phyloP scores from a whole-genome alignment of 148 eudicot species.

The Dysphania ambrosioides region DNA sequence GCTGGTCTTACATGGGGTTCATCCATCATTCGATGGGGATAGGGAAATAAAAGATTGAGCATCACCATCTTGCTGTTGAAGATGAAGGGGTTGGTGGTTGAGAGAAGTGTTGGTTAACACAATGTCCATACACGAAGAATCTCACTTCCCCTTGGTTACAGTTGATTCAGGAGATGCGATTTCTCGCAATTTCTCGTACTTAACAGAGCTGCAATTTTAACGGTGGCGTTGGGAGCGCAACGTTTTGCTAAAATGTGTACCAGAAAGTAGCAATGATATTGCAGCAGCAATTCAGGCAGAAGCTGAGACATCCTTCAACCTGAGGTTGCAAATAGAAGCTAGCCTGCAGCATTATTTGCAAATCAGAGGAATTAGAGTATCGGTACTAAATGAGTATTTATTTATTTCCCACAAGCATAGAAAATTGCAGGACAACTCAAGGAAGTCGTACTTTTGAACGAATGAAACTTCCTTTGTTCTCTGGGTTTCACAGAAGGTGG shows the following conservation, averaged over 20 bases:
- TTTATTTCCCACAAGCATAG: neutral
- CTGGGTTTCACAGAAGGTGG: neutral
- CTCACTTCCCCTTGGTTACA: neutral
- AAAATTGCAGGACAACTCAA: neutral
- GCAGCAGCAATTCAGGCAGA: slow-evolving; percentile 4
- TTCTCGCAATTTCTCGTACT: neutral
- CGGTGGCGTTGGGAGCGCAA: neutral
- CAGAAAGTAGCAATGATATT: neutral
- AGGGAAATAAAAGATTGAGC: neutral
- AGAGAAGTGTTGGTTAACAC: neutral
- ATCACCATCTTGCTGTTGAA: neutral
- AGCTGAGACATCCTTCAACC: slow-evolving; percentile 33
- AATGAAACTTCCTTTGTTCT: neutral
- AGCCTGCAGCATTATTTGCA: slow-evolving; percentile 79
- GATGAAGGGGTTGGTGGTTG: neutral
- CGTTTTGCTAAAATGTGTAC: neutral
- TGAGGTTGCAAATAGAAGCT: slow-evolving; percentile 88
- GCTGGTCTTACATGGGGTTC: slow-evolving; percentile 99
- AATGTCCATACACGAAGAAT: neutral
- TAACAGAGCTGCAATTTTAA: slow-evolving; percentile 11
- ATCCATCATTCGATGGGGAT: slow-evolving; percentile 81
- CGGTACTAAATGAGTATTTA: neutral
- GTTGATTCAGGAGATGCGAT: slow-evolving; percentile 14
- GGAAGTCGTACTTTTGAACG: neutral
- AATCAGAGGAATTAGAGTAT: neutral